These are phyloP conservation scores for Calophaca sinica DNA, from an alignment of 306 rosid species.

Conservation along the genomic window DNA sequence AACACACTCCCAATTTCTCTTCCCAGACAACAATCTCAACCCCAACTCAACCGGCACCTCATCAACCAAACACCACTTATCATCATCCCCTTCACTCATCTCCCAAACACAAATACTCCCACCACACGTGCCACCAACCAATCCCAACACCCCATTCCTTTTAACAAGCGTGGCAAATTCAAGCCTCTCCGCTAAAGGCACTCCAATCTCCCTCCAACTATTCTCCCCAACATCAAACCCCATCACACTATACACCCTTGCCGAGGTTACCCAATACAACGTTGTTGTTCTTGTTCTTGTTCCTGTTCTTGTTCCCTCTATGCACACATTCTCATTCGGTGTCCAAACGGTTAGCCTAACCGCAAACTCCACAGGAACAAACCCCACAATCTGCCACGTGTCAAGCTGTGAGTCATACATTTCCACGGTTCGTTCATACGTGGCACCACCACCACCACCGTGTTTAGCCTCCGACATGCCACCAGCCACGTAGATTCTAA, in stretches of 20 bases:
- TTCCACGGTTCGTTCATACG: slow-evolving; percentile 62
- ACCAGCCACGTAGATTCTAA: slow-evolving; percentile 66
- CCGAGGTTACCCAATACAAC: slow-evolving; percentile 82
- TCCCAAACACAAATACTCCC: slow-evolving; percentile 67
- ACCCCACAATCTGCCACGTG: slow-evolving; percentile 60
- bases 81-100: slow-evolving; percentile 47
- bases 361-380: slow-evolving; percentile 65
- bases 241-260: slow-evolving; percentile 69
- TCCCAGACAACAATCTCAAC: slow-evolving; percentile 55
- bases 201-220: slow-evolving; percentile 66
- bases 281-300: slow-evolving; percentile 37
- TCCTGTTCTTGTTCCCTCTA: slow-evolving; percentile 36
- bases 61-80: slow-evolving; percentile 60
- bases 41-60: slow-evolving; percentile 66
- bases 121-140: slow-evolving; percentile 63
- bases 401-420: slow-evolving; percentile 63
- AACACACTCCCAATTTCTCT: slow-evolving; percentile 62
- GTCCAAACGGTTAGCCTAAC: slow-evolving; percentile 89
- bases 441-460: slow-evolving; percentile 53
- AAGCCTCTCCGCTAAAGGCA: slow-evolving; percentile 70
- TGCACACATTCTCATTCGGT: slow-evolving; percentile 65
- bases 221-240: slow-evolving; percentile 52
- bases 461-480: slow-evolving; percentile 62
- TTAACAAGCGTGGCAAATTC: slow-evolving; percentile 69
- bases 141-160: slow-evolving; percentile 52